A percentile compares a stretch with the other conserved stretches of the same genome.
Conservation (phyloP, 129 eudicot genomes). For the Flaveria bidentis region DNA sequence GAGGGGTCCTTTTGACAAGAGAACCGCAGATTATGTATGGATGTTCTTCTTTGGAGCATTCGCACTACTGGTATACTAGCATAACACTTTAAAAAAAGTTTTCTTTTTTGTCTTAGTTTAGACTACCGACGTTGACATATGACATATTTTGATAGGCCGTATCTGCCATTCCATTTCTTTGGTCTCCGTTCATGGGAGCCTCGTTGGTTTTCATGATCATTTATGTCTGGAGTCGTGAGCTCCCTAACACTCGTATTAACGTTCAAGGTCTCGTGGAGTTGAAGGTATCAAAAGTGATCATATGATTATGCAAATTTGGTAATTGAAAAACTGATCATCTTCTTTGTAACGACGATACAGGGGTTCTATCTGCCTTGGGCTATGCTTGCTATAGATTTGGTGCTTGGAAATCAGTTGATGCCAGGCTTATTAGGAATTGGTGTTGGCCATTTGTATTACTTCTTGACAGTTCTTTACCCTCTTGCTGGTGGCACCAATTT, state of each 20-base stretch:
- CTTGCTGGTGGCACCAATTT: conserved; percentile 46
- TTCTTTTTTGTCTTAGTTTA: conserved; percentile 17
- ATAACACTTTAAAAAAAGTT: background rate
- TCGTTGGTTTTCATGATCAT: conserved; percentile 63
- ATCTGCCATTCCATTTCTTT: conserved; percentile 48
- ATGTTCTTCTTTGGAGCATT: conserved; percentile 66
- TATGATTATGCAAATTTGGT: background rate
- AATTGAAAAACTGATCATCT: background rate
- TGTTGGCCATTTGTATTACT: conserved; percentile 68
- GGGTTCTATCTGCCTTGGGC: conserved; percentile 68
- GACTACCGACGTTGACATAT: background rate
- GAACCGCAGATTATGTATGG: conserved; percentile 72
- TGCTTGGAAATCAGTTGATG: conserved; percentile 57
- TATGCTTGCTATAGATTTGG: conserved; percentile 48
- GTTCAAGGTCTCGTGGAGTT: conserved; percentile 54
- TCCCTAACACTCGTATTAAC: conserved; percentile 58
- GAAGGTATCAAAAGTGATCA: conserved; percentile 42
- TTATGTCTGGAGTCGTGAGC: conserved; percentile 66
- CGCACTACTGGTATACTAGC: conserved; percentile 45
- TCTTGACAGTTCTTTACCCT: conserved; percentile 61
- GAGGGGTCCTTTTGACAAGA: conserved; percentile 70
- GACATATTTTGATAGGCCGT: conserved; percentile 34
- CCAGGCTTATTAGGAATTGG: conserved; percentile 52
- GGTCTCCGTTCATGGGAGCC: conserved; percentile 50
- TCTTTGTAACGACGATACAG: conserved; percentile 24